These are phyloP conservation scores for Paramecium bursaria DNA, from an alignment of 73 alveolate species.

Conservation along the genomic window DNA sequence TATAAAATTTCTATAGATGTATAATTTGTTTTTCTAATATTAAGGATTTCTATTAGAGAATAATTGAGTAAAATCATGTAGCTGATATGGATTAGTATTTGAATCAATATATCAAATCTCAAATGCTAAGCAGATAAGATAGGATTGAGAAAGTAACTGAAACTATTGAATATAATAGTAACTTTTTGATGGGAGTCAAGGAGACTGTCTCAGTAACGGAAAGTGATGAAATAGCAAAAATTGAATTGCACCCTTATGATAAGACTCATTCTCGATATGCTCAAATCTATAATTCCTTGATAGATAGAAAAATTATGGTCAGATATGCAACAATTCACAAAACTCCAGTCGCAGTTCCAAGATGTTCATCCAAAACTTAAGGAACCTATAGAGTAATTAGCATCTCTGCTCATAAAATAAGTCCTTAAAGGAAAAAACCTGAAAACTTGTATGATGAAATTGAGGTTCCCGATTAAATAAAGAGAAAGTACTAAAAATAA, in stretches of 20 bases:
- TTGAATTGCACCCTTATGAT: slow-evolving; percentile 8
- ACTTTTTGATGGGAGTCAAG: slow-evolving; percentile 1
- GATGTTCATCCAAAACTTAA: slow-evolving; percentile 22
- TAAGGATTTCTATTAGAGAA: slow-evolving; percentile 16
- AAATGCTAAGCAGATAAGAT: slow-evolving; percentile 1
- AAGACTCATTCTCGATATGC: slow-evolving; percentile 39
- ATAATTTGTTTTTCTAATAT: too few species aligned
- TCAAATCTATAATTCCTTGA: neutral
- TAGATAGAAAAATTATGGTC: slow-evolving; percentile 1
- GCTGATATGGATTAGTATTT: neutral
- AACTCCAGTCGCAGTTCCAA: slow-evolving; percentile 19
- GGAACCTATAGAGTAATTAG: neutral
- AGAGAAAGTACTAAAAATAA: too few species aligned
- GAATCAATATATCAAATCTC: slow-evolving; percentile 23
- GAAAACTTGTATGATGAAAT: too few species aligned
- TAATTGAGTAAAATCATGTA: neutral
- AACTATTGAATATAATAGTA: slow-evolving; percentile 9
- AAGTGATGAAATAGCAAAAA: neutral
- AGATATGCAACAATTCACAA: slow-evolving; percentile 42
- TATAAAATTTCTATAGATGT: slow-evolving; percentile 9
- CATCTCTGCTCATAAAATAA: too few species aligned
- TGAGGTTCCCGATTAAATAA: too few species aligned
- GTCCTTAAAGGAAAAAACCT: too few species aligned
- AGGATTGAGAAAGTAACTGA: slow-evolving; percentile 35
- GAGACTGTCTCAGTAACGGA: neutral